A percentile compares a stretch with the other conserved stretches of the same genome.
phyloP scores from a whole-genome alignment of 441 rosid species.

The Melastoma candidum region DNA sequence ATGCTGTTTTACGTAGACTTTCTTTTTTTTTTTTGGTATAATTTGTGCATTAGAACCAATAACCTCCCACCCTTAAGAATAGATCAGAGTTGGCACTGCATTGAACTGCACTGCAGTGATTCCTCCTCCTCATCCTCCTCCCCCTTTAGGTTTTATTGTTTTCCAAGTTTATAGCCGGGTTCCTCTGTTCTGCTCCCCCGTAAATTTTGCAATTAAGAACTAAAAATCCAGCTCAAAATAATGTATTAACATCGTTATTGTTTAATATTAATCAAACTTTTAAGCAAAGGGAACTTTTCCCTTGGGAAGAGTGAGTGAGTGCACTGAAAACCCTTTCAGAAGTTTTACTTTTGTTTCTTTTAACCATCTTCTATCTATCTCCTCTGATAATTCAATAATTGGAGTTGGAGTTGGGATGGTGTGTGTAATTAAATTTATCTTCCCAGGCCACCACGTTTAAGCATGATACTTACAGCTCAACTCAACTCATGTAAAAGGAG shows the following conservation, averaged over 20 bases:
- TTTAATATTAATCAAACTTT: no score
- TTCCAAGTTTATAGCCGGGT: conserved; percentile 52
- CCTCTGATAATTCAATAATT: background rate
- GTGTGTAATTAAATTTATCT: no score
- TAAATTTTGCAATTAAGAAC: no score
- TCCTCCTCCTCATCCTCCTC: conserved; percentile 11
- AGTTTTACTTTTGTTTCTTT: background rate
- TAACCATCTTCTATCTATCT: no score
- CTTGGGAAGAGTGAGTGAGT: conserved; percentile 27
- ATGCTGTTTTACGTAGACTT: no score
- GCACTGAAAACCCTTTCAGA: background rate
- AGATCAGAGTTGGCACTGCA: background rate
- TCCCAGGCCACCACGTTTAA: conserved; percentile 31
- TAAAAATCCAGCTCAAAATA: background rate
- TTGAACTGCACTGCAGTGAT: conserved; percentile 35
- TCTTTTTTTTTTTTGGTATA: no score
- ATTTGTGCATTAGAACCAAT: no score
- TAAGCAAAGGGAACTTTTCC: conserved; percentile 1
- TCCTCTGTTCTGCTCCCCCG: conserved; percentile 28
- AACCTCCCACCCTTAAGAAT: background rate
- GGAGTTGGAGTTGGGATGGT: background rate
- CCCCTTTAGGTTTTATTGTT: conserved; percentile 1
- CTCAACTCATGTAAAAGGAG: background rate
- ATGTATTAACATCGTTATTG: background rate
- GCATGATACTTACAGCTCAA: conserved; percentile 60